Evolutionary conservation across 495 filamentous ascomycete genomes (phyloP).

Genomic region (Penicillium macrosclerotiorum): DNA sequence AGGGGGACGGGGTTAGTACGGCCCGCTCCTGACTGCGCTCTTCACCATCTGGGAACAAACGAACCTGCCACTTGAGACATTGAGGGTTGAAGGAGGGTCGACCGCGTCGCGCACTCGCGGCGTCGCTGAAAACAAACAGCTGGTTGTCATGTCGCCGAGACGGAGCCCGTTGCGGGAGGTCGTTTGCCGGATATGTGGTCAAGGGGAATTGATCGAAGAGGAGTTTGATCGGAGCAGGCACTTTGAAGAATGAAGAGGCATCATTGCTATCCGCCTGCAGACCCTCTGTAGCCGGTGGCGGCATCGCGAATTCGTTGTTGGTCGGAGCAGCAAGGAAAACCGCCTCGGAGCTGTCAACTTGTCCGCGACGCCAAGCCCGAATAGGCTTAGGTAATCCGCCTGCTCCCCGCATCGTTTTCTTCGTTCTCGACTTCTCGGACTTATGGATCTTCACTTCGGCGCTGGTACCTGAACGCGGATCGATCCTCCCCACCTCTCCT

Average conservation of each 20-base stretch:
- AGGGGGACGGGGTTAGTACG: conserved; percentile 6
- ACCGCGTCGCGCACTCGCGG: conserved; percentile 58
- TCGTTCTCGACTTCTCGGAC: neutral
- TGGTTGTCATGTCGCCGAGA: conserved; percentile 47
- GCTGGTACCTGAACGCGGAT: neutral
- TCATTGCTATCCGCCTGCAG: conserved; percentile 16
- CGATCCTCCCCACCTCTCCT: neutral
- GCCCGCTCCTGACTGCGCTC: neutral
- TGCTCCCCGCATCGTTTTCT: conserved; percentile 11
- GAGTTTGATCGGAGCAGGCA: conserved; percentile 73
- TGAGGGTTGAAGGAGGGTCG: conserved; percentile 84
- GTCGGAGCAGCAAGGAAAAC: conserved; percentile 7
- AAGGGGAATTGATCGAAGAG: conserved; percentile 86
- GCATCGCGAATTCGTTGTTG: conserved; percentile 27
- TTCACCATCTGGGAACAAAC: conserved; percentile 24
- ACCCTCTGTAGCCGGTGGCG: conserved; percentile 27
- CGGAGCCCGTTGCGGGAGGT: conserved; percentile 66
- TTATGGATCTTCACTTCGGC: neutral
- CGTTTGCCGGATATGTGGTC: conserved; percentile 70
- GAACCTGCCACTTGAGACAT: conserved; percentile 95
- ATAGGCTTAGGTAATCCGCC: conserved; percentile 9
- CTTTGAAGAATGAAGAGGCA: conserved; percentile 50
- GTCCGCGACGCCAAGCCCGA: conserved; percentile 5
- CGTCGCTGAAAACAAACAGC: conserved; percentile 76
- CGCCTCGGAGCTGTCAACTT: conserved; percentile 5